Evolutionary conservation across 352 stramenopile genomes (phyloP), one percentile per base, ranked within the genome.

Genomic region (Pythium scleroteichum): DNA sequence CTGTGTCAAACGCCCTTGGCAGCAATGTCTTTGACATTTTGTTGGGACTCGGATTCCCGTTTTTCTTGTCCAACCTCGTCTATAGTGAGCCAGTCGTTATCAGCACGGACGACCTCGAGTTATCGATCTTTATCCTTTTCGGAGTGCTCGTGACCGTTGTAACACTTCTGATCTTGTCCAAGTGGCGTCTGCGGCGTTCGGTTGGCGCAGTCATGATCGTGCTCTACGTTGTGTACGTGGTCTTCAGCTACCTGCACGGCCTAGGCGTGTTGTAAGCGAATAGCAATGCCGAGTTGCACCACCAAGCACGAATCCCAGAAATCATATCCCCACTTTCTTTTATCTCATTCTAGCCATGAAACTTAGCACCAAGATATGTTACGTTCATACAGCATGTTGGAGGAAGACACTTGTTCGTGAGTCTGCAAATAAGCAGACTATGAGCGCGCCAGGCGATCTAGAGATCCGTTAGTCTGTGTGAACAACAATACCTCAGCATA

Each of bases 1-100:
- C 86, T 23, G 82, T 95, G 33, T 89, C 82, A 23, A 95, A 92
- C 62, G 86, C 86, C 17, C 70, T 94, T 9, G 86, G 86, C 44
- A 92, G 82, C 66, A 92, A 95, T 59, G 84, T 94, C 26, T 93
- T 95, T 47, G 88, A 95, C 55, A 90, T 95, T 60, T 53, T 90
- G 20, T 69, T 95, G 17, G 86, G 86, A 8, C 65, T 91, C 7
- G 86, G 85, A 1, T 63, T 90, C 29, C 85, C 86, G 1, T 95
- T 94, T 54, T 65, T 95, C 19, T 53, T 93, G 8, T 94, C 82
- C 40, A 94, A 92, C 58, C 52, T 92, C 16, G 69, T 93, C 16
- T 87, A 90, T 65, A 47, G 66, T 13, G 69, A 88, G 51, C 64
- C 71, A 0, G 80, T 90, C 23, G 64, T 63, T 2, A 67, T 90